These are phyloP conservation scores for Xerocomellus chrysenteron DNA, from an alignment of 768 basidiomycete species.

Conservation along the genomic window DNA sequence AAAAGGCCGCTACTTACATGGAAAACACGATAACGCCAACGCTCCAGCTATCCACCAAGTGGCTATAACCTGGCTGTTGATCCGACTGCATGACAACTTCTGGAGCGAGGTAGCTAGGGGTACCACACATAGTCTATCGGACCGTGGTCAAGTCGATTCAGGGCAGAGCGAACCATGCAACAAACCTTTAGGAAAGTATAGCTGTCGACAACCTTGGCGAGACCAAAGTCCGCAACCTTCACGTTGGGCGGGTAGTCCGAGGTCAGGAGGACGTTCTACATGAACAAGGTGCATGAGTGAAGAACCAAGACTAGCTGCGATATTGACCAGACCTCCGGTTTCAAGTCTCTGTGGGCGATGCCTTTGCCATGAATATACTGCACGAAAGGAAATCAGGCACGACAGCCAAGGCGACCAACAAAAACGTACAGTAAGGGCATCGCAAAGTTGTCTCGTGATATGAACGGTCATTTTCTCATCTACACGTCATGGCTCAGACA, in stretches of 20 bases:
- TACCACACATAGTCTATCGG: slow-evolving; percentile 89
- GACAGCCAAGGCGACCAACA: not conserved
- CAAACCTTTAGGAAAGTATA: slow-evolving; percentile 72
- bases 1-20: slow-evolving; percentile 54
- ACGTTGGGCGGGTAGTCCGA: slow-evolving; percentile 61
- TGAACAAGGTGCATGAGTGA: slow-evolving; percentile 1
- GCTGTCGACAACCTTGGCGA: slow-evolving; percentile 88
- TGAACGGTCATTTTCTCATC: slow-evolving; percentile 59
- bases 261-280: slow-evolving; percentile 83
- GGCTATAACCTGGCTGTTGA: slow-evolving; percentile 69
- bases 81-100: slow-evolving; percentile 75
- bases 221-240: slow-evolving; percentile 95
- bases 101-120: slow-evolving; percentile 90
- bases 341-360: slow-evolving; percentile 91
- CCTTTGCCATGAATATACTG: slow-evolving; percentile 71
- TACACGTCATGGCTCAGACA: slow-evolving; percentile 19
- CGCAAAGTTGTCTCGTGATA: slow-evolving; percentile 81
- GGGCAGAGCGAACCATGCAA: not conserved
- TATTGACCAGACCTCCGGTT: slow-evolving; percentile 64
- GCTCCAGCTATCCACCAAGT: slow-evolving; percentile 94
- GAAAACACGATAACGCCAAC: slow-evolving; percentile 93
- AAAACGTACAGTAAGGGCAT: slow-evolving; percentile 63
- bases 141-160: not conserved
- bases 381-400: slow-evolving; percentile 2
- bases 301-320: not conserved